Percentiles rank a stretch among this genome's conserved stretches.
Conservation (phyloP, 2,329 filamentous ascomycete species). For the Aspergillus versicolor region DNA sequence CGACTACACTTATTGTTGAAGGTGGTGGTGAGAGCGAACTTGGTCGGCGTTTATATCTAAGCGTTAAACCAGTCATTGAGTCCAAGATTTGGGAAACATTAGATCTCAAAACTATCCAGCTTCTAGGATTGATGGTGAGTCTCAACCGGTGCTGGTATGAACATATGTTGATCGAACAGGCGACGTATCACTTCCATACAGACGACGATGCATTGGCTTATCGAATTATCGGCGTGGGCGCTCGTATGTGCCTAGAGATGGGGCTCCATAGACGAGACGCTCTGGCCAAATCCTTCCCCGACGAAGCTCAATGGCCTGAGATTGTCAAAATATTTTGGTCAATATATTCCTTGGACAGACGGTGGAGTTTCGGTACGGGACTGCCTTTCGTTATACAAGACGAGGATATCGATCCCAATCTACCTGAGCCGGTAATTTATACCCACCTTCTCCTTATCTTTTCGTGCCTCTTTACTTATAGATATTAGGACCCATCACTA, state of each 20-base stretch:
- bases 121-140: slow-evolving; percentile 52
- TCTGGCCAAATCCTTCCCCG: slow-evolving; percentile 64
- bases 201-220: slow-evolving; percentile 86
- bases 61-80: slow-evolving; percentile 71
- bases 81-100: slow-evolving; percentile 58
- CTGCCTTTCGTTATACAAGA: slow-evolving; percentile 84
- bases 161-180: slow-evolving; percentile 42
- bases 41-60: slow-evolving; percentile 71
- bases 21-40: slow-evolving; percentile 74
- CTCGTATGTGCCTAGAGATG: slow-evolving; percentile 74
- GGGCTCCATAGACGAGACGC: slow-evolving; percentile 80
- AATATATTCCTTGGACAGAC: slow-evolving; percentile 77
- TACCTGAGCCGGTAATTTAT: slow-evolving; percentile 71
- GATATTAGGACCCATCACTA: slow-evolving; percentile 40
- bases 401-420: slow-evolving; percentile 74
- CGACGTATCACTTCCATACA: slow-evolving; percentile 77
- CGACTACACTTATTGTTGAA: slow-evolving; percentile 74
- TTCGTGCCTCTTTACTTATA: neutral
- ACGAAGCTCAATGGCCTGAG: slow-evolving; percentile 66
- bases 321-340: slow-evolving; percentile 80
- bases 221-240: slow-evolving; percentile 80
- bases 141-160: neutral
- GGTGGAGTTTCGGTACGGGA: slow-evolving; percentile 88
- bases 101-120: slow-evolving; percentile 58
- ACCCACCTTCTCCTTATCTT: neutral